phyloP scores from a whole-genome alignment of 352 stramenopile species.

The Globisporangium abappressorium region DNA sequence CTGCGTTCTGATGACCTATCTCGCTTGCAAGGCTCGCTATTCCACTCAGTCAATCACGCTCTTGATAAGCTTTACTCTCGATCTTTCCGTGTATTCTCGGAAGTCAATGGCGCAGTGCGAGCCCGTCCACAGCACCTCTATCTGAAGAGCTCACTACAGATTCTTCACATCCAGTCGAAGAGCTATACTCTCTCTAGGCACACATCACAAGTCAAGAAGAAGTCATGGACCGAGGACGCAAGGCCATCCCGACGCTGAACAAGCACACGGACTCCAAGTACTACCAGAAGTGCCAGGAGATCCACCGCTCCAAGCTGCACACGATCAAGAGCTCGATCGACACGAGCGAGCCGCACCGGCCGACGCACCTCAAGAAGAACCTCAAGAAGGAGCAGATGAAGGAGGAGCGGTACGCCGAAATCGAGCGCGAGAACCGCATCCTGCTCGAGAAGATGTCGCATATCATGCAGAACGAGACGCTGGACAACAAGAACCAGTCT shows the following conservation, averaged over 20 bases:
- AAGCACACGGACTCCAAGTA: slow-evolving; percentile 86
- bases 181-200: background rate
- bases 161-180: slow-evolving; percentile 9
- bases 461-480: slow-evolving; percentile 90
- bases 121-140: background rate
- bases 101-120: background rate
- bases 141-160: slow-evolving; percentile 3
- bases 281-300: slow-evolving; percentile 85
- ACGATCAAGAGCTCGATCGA: slow-evolving; percentile 94
- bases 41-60: background rate
- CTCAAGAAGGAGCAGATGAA: slow-evolving; percentile 97
- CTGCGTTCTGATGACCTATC: background rate
- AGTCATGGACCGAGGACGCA: slow-evolving; percentile 80
- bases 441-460: slow-evolving; percentile 97
- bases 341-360: slow-evolving; percentile 90
- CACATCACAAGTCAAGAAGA: background rate
- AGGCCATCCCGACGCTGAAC: slow-evolving; percentile 85
- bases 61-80: background rate
- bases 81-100: background rate
- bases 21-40: background rate
- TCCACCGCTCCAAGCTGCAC: slow-evolving; percentile 76
- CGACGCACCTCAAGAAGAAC: slow-evolving; percentile 92
- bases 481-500: slow-evolving; percentile 86
- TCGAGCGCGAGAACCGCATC: slow-evolving; percentile 96
- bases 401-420: slow-evolving; percentile 93